Percentiles rank a stretch among this genome's conserved stretches.
Conservation (phyloP, 2,329 filamentous ascomycete species). For the Aspergillus brasiliensis region DNA sequence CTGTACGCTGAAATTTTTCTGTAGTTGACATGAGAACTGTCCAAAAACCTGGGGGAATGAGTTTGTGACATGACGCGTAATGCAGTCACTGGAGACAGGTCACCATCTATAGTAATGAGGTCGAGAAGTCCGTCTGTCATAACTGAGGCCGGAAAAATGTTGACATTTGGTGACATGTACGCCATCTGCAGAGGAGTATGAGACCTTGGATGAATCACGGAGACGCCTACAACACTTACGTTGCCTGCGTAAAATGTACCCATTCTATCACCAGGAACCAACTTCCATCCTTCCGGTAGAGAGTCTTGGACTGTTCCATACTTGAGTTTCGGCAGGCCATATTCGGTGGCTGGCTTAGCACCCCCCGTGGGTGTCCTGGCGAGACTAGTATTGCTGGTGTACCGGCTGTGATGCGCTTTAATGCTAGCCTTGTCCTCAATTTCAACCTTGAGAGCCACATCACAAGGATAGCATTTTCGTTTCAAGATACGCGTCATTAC, state of each 20-base stretch:
- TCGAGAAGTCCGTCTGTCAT: constrained; percentile 84
- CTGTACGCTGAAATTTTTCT: constrained; percentile 84
- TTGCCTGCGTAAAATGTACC: constrained; percentile 94
- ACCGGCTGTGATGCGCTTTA: too few relatives aligned
- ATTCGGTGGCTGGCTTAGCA: constrained; percentile 28
- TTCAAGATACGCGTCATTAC: constrained; percentile 73
- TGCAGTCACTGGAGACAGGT: constrained; percentile 66
- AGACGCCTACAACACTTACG: constrained; percentile 7
- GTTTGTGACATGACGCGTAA: constrained; percentile 70
- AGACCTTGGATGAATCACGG: too few relatives aligned
- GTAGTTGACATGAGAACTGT: constrained; percentile 74
- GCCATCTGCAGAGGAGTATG: constrained; percentile 58
- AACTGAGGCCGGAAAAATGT: constrained; percentile 80
- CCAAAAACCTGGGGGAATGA: constrained; percentile 73
- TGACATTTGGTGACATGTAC: constrained; percentile 81
- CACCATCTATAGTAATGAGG: constrained; percentile 75
- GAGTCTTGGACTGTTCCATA: constrained; percentile 79
- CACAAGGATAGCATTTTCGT: constrained; percentile 81
- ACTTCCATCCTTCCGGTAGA: constrained; percentile 74
- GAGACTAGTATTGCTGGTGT: too few relatives aligned
- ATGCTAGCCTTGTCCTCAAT: constrained; percentile 66
- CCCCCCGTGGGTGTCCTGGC: neutral
- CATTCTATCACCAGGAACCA: constrained; percentile 72
- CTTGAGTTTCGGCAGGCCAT: constrained; percentile 68
- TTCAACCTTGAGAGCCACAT: constrained; percentile 81